Evolutionary conservation across 495 filamentous ascomycete species (phyloP), one percentile per base, ranked within the genome.

Genomic region (Podospora australis): DNA sequence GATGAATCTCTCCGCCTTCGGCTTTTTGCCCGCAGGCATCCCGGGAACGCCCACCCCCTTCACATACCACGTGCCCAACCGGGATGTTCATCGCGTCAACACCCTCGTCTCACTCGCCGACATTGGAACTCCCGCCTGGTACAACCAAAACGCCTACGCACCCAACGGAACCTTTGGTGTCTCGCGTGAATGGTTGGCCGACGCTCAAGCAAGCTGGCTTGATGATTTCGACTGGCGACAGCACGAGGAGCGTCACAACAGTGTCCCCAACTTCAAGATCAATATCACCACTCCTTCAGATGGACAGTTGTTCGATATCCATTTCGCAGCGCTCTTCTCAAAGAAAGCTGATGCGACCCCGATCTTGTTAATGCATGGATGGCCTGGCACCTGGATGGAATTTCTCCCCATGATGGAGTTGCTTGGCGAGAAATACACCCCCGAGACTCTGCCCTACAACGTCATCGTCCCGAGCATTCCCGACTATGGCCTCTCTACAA

Each of bases 251-350:
- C 68, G 69, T 26, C 78, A 83, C 44, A 87, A 88, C 65, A 70
- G 59, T 8, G 77, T 83, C 52, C 80, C 83, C 2, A 78, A 88
- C 50, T 87, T 73, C 65, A 78, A 56, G 0, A 66, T 70, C 8
- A 54, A 64, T 2, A 64, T 87, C 20, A 66, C 73, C 30, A 68
- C 72, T 19, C 55, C 70, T 3, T 58, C 56, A 5, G 60, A 65
- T 20, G 56, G 63, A 4, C 48, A 58, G n/a, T 59, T 52, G 1
- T 55, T 76, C 21, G 58, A 63, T 1, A 68, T 87, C 6, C 83
- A 86, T 53, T 87, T 86, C 47, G 67, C 77, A 0, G 83, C 70
- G 0, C 58, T 86, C 0, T 83, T 85, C 53, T 84, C 81, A 1
- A 56, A 71, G 49, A 75, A 72, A 26, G 43, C 60, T 13, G 73